These are phyloP conservation scores for Amyloporia xantha DNA, from an alignment of 768 basidiomycete genomes.

Conservation along the genomic window DNA sequence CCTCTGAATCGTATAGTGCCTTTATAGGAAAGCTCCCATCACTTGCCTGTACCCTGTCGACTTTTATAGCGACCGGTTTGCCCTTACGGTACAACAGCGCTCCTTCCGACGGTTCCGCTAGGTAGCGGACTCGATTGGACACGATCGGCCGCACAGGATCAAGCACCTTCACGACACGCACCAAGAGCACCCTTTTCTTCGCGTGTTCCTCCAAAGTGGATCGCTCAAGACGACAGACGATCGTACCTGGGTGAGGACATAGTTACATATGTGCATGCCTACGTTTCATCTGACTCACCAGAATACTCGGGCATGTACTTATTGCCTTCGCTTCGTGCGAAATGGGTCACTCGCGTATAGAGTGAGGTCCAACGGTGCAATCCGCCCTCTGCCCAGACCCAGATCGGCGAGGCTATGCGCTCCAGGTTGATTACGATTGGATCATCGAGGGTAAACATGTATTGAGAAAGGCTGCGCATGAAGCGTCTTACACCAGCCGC, in stretches of 20 bases:
- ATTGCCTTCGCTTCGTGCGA: neutral
- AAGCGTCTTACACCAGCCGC: neutral
- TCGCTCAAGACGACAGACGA: neutral
- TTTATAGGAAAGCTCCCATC: neutral
- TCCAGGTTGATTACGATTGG: neutral
- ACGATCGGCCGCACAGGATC: neutral
- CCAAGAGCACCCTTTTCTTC: neutral
- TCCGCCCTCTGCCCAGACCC: neutral
- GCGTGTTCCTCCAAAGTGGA: neutral
- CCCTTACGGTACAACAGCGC: neutral
- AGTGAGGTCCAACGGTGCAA: neutral
- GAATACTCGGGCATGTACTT: neutral
- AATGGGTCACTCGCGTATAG: neutral
- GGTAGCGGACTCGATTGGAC: neutral
- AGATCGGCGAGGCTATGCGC: neutral
- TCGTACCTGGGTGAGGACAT: neutral
- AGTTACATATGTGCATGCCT: neutral
- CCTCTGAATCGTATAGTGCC: neutral
- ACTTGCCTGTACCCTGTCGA: neutral
- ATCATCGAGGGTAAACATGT: neutral
- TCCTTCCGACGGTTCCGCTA: neutral
- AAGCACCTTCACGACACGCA: neutral
- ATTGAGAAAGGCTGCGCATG: neutral
- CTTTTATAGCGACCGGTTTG: neutral
- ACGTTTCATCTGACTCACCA: neutral